phyloP scores from a whole-genome alignment of 768 basidiomycete genomes.

The Suillus occidentalis region DNA sequence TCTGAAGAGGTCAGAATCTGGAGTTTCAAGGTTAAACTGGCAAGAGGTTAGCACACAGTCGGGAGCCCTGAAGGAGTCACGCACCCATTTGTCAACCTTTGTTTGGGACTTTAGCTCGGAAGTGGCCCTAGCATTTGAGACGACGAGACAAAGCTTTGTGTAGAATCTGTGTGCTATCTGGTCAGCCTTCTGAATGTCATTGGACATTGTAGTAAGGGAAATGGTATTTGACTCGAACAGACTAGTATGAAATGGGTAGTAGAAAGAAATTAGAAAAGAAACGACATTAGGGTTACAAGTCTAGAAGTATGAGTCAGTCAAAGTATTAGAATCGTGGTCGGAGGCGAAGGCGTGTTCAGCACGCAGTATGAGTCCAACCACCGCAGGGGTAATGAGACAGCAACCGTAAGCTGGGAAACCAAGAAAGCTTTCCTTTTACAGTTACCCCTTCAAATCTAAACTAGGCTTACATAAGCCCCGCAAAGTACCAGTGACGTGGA shows the following conservation, averaged over 20 bases:
- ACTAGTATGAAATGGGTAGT: slow-evolving; percentile 20
- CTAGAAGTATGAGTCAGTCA: slow-evolving; percentile 15
- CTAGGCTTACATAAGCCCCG: not conserved
- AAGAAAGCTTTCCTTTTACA: slow-evolving; percentile 3
- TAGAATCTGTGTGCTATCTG: slow-evolving; percentile 85
- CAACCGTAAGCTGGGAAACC: slow-evolving; percentile 7
- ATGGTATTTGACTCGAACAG: slow-evolving; percentile 16
- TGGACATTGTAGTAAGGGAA: slow-evolving; percentile 47
- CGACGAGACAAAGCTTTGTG: slow-evolving; percentile 75
- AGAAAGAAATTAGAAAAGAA: slow-evolving; percentile 25
- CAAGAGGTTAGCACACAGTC: not conserved
- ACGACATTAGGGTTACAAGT: slow-evolving; percentile 32
- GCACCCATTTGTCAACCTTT: slow-evolving; percentile 82
- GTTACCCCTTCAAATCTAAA: not conserved
- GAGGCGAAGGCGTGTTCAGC: slow-evolving; percentile 6
- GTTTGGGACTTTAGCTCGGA: slow-evolving; percentile 40
- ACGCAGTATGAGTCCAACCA: slow-evolving; percentile 6
- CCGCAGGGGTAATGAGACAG: slow-evolving; percentile 8
- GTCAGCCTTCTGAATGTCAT: slow-evolving; percentile 69
- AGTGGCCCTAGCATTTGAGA: slow-evolving; percentile 73
- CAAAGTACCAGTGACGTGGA: not conserved
- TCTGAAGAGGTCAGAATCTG: slow-evolving; percentile 67
- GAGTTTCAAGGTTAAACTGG: slow-evolving; percentile 83
- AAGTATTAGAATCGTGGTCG: slow-evolving; percentile 2
- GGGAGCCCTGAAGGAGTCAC: slow-evolving; percentile 25